Evolutionary conservation across 768 basidiomycete species (phyloP).

Genomic region (Mycena vulgaris): DNA sequence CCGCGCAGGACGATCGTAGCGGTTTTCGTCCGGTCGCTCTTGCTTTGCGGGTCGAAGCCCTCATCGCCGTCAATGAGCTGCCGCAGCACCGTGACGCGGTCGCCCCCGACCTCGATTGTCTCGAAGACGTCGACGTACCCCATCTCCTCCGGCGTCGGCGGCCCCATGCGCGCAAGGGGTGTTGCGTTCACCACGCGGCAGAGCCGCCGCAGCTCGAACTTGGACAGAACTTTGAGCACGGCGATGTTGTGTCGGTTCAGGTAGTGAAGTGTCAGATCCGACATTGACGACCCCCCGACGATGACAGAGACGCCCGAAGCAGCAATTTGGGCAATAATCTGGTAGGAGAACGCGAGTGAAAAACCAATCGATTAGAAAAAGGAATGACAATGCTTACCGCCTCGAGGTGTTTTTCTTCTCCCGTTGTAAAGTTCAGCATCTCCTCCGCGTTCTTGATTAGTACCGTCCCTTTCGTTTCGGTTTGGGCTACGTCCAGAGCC

Average conservation of each 20-base stretch:
- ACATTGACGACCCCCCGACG: conserved; percentile 93
- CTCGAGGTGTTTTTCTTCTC: conserved; percentile 97
- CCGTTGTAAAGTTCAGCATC: conserved; percentile 96
- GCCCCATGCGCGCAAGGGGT: conserved; percentile 95
- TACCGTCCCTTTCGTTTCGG: conserved; percentile 99
- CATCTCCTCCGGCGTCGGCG: conserved; percentile 96
- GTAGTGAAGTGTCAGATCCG: conserved; percentile 97
- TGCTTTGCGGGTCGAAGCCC: conserved; percentile 67
- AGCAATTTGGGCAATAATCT: conserved; percentile 98
- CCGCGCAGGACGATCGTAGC: conserved; percentile 97
- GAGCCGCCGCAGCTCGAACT: conserved; percentile 95
- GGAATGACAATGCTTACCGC: conserved; percentile 62
- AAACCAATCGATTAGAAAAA: conserved; percentile 15
- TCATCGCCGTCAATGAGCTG: conserved; percentile 81
- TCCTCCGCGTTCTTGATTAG: conserved; percentile 96
- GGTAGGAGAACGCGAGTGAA: background rate
- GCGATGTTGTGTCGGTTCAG: conserved; percentile 94
- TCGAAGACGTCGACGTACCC: conserved; percentile 96
- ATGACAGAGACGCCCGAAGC: conserved; percentile 95
- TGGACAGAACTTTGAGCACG: conserved; percentile 96
- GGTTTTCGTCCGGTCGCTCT: conserved; percentile 84
- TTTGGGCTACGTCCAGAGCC: conserved; percentile 93
- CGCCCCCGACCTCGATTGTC: conserved; percentile 96
- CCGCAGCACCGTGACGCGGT: conserved; percentile 96
- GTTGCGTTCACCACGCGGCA: conserved; percentile 97